Conservation (phyloP, 2,329 filamentous ascomycete genomes). For the Stromatinia cepivora region DNA sequence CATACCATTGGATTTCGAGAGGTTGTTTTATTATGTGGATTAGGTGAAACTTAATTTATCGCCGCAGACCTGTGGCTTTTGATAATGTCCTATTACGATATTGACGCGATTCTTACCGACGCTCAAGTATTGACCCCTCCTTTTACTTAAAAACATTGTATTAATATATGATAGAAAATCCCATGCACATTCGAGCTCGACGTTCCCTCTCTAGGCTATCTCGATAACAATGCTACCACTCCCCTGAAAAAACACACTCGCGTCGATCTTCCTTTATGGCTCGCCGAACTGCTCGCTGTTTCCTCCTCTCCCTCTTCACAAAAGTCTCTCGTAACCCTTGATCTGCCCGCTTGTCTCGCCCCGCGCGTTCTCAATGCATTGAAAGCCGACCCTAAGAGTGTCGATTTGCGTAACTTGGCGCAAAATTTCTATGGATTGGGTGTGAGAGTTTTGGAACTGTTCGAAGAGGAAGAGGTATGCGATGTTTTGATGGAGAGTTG, state of each 20-base stretch:
- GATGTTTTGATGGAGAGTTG: constrained; percentile 77
- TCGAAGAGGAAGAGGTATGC: constrained; percentile 81
- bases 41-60: not conserved
- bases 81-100: constrained; percentile 77
- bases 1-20: not conserved
- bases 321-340: constrained; percentile 71
- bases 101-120: constrained; percentile 82
- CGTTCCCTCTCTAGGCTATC: constrained; percentile 80
- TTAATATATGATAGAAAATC: constrained; percentile 66
- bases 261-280: constrained; percentile 85
- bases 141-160: constrained; percentile 19
- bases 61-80: constrained; percentile 1
- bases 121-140: constrained; percentile 59
- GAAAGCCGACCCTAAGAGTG: constrained; percentile 83
- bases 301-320: constrained; percentile 49
- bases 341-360: constrained; percentile 69
- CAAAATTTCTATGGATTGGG: constrained; percentile 87
- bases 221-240: constrained; percentile 74
- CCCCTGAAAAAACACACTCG: constrained; percentile 78
- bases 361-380: constrained; percentile 81
- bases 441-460: constrained; percentile 82
- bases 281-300: constrained; percentile 88
- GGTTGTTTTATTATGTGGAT: not conserved
- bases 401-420: constrained; percentile 79
- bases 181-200: constrained; percentile 94